Evolutionary conservation across 345 rosid species (phyloP).

Genomic region (Brassica cretica): DNA sequence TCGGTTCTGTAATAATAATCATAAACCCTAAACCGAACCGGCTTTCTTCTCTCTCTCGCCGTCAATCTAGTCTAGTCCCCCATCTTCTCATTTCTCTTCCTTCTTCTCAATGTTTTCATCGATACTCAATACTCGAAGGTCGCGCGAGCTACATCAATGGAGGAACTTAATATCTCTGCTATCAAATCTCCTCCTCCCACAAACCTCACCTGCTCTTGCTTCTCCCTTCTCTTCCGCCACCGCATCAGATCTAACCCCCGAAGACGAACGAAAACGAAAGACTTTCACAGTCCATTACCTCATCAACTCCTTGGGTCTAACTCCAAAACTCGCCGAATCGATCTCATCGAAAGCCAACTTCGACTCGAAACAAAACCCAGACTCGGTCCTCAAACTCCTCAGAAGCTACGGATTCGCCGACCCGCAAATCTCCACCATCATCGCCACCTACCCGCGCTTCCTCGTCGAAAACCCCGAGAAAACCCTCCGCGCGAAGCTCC

Average conservation of each 20-base stretch:
- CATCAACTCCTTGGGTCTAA: conserved; percentile 35
- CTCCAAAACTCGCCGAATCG: conserved; percentile 36
- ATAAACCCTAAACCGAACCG: conserved; percentile 1
- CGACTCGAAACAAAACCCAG: conserved; percentile 23
- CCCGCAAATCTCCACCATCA: conserved; percentile 33
- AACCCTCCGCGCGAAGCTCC: conserved; percentile 39
- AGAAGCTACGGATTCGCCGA: conserved; percentile 38
- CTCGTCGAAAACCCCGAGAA: conserved; percentile 32
- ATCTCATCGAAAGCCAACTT: conserved; percentile 33
- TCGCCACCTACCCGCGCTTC: conserved; percentile 28
- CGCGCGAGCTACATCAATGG: conserved; percentile 23
- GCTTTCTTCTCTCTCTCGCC: background rate
- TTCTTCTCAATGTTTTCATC: conserved; percentile 17
- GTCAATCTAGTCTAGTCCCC: background rate
- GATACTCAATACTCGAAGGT: conserved; percentile 21
- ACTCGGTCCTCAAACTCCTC: conserved; percentile 30
- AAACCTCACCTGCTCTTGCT: background rate
- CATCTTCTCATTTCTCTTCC: conserved; percentile 1
- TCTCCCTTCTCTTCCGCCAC: conserved; percentile 12
- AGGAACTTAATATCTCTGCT: conserved; percentile 8
- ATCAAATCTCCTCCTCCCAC: conserved; percentile 8
- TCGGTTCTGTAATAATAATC: background rate
- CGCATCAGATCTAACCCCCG: background rate
- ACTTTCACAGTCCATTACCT: conserved; percentile 37
- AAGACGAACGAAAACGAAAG: conserved; percentile 22